These are phyloP conservation scores for Coffea eugenioides DNA, from an alignment of 257 asterid genomes.

Conservation along the genomic window DNA sequence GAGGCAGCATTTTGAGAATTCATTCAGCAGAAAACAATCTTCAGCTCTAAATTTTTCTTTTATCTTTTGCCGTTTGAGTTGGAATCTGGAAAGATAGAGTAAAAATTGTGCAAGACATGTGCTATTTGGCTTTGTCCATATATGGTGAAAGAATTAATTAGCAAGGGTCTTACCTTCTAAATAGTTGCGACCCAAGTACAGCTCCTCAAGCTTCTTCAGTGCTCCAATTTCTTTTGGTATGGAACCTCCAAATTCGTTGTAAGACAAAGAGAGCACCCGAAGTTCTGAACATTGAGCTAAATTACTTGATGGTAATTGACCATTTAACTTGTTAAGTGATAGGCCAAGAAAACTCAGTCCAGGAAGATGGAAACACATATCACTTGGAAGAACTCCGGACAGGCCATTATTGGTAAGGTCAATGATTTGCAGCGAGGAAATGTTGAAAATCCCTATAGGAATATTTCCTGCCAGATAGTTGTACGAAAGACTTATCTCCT, in stretches of 20 bases:
- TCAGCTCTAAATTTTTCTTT: too few species aligned
- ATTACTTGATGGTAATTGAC: neutral
- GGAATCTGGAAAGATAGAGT: too few species aligned
- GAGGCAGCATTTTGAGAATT: too few species aligned
- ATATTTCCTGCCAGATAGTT: conserved; percentile 31
- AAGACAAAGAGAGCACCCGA: neutral
- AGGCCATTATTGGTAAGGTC: neutral
- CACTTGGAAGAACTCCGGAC: conserved; percentile 15
- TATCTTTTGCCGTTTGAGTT: neutral
- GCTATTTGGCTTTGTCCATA: too few species aligned
- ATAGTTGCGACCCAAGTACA: neutral
- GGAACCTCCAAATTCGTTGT: conserved; percentile 21
- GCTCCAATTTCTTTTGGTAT: conserved; percentile 23
- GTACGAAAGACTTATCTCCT: neutral
- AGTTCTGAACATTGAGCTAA: conserved; percentile 4
- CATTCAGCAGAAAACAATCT: too few species aligned
- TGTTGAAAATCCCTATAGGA: conserved; percentile 27
- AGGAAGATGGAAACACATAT: neutral
- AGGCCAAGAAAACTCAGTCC: neutral
- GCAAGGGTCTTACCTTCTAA: neutral
- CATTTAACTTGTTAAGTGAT: neutral
- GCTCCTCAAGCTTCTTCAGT: conserved; percentile 18
- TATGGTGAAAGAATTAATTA: too few species aligned
- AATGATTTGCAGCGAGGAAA: conserved; percentile 6
- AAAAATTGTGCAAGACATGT: too few species aligned